A percentile compares a stretch with the other conserved stretches of the same genome.
These are phyloP conservation scores for Quercus lobata DNA, from an alignment of 331 rosid genomes.

Conservation along the genomic window DNA sequence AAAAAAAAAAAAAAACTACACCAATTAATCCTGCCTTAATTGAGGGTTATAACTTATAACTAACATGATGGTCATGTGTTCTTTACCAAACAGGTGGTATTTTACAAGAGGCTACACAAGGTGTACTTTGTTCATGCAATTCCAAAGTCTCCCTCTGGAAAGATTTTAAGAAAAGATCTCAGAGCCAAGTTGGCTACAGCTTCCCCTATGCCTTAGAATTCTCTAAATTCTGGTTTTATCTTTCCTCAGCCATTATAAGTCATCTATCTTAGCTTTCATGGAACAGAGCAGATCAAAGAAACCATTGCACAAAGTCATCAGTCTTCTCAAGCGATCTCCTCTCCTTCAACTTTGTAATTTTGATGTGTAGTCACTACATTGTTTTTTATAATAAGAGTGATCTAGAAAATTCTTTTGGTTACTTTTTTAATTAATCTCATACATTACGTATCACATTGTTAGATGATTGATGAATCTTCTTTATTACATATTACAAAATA, in stretches of 20 bases:
- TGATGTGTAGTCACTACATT: not conserved
- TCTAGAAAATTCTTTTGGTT: not conserved
- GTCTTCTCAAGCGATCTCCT: not conserved
- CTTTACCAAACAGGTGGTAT: conserved; percentile 58
- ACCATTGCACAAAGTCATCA: not conserved
- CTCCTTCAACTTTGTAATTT: not conserved
- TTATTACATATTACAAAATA: no score
- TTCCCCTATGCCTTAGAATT: conserved; percentile 9
- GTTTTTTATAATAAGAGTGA: not conserved
- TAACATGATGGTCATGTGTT: not conserved
- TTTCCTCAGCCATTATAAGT: not conserved
- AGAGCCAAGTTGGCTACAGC: conserved; percentile 60
- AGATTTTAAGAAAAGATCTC: conserved; percentile 76
- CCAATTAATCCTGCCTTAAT: not conserved
- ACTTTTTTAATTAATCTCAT: not conserved
- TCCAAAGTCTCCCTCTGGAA: conserved; percentile 80
- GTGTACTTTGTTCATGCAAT: conserved; percentile 67
- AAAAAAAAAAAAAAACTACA: not conserved
- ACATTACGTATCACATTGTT: not conserved
- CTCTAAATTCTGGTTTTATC: not conserved
- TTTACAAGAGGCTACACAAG: conserved; percentile 72
- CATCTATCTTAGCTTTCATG: conserved; percentile 8
- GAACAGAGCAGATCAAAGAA: not conserved
- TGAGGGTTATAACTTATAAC: not conserved
- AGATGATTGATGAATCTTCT: no score